Evolutionary conservation across 2,329 filamentous ascomycete species (phyloP), one percentile per base, ranked within the genome.

Genomic region (Diaporthe capsici): DNA sequence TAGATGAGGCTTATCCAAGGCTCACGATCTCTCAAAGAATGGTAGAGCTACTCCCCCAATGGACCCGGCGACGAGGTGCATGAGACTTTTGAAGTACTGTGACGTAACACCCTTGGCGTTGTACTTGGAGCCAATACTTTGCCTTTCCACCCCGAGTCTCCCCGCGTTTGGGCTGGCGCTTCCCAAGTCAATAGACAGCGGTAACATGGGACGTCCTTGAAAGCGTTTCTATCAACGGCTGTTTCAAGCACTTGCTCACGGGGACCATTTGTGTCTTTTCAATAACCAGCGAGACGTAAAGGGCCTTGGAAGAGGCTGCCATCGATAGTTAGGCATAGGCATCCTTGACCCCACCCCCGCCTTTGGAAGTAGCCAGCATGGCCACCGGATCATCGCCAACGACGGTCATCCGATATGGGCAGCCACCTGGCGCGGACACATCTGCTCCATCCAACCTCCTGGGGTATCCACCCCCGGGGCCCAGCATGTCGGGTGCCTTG

Each of bases 101-200:
- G 65, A 70, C 65, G 65, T 70, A 70, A 42, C 65, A 55, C 34
- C 42, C 65, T 70, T 70, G 65, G 65, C 65, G 15, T 53, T 22
- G 34, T 42, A 28, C 49, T 25, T n/a, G 15, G 34, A 13, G 37
- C 34, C 47, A 42, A 39, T 55, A 25, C 31, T 12, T 25, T 55
- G 31, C 34, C 34, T 55, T 49, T 70, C 34, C 22, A 39, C 13
- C 65, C 65, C 34, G 34, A 55, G 65, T 37, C 49, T 28, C 63
- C 65, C 65, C 65, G 65, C 65, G 49, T 70, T 70, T 70, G 22
- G 44, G 22, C 49, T 34, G 37, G 37, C 34, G 34, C 49, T 31
- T 12, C 15, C n/a, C 31, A 39, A 39, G n/a, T 55, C 34, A 39
- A 28, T 12, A 55, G 49, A 70, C 34, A 55, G 34, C 13, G 9